Percentiles rank a stretch among this genome's conserved stretches.
These are phyloP conservation scores for Talaromyces sp. DNA, from an alignment of 2,329 filamentous ascomycete species.

Conservation along the genomic window DNA sequence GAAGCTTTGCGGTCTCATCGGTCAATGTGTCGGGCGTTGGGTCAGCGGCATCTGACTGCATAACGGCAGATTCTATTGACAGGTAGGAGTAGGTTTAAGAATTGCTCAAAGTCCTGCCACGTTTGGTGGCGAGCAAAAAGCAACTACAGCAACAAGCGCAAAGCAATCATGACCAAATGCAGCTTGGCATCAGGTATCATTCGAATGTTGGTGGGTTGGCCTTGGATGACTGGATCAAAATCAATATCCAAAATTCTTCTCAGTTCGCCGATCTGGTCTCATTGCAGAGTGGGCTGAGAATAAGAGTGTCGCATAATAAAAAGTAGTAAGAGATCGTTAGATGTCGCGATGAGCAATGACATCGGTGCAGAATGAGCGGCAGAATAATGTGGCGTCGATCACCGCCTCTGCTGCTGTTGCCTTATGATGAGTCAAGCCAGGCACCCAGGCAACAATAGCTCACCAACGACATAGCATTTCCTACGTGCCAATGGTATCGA, in stretches of 20 bases:
- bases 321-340: background rate
- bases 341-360: background rate
- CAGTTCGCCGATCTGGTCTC: background rate
- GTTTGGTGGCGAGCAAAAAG: background rate
- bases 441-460: background rate
- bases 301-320: background rate
- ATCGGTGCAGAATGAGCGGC: slow-evolving; percentile 10
- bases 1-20: slow-evolving; percentile 60
- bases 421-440: slow-evolving; percentile 14
- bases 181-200: background rate
- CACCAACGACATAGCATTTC: background rate
- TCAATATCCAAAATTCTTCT: no score
- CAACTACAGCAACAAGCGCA: background rate
- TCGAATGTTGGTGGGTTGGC: no score
- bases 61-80: background rate
- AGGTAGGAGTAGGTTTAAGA: background rate
- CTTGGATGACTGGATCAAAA: no score
- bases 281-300: background rate
- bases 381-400: slow-evolving; percentile 17
- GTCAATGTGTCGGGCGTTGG: background rate
- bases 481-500: background rate
- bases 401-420: slow-evolving; percentile 17
- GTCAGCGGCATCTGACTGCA: background rate
- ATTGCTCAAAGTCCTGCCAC: background rate
- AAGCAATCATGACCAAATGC: slow-evolving; percentile 1